A percentile compares a stretch with the other conserved stretches of the same genome.
Evolutionary conservation across 257 asterid species (phyloP).

Genomic region (Thymus quinquecostatus): DNA sequence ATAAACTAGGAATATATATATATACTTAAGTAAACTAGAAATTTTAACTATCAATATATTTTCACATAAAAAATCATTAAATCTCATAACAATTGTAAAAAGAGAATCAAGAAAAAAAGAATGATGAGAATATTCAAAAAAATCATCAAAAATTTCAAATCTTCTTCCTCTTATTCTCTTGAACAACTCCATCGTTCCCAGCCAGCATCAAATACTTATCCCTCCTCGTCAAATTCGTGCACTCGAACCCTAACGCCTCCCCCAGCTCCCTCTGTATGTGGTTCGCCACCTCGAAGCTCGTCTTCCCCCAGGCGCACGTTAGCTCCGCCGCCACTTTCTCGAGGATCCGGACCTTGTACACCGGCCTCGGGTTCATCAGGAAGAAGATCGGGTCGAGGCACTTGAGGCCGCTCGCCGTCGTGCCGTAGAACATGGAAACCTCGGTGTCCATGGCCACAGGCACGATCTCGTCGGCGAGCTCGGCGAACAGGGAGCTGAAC

Average conservation of each 20-base stretch:
- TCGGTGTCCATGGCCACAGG: slow-evolving; percentile 83
- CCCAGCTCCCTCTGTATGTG: slow-evolving; percentile 69
- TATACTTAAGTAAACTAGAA: not conserved
- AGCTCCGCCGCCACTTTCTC: slow-evolving; percentile 62
- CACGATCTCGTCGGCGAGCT: slow-evolving; percentile 73
- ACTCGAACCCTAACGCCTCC: slow-evolving; percentile 80
- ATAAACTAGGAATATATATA: too few species aligned
- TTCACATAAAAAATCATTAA: not conserved
- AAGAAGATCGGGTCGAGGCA: slow-evolving; percentile 87
- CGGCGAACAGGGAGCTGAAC: slow-evolving; percentile 89
- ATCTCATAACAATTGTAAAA: not conserved
- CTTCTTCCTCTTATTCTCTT: slow-evolving; percentile 26
- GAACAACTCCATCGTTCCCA: slow-evolving; percentile 86
- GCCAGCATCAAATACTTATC: slow-evolving; percentile 95
- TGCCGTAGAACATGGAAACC: slow-evolving; percentile 87
- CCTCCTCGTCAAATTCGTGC: slow-evolving; percentile 76
- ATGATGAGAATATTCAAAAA: not conserved
- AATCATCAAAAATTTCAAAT: not conserved
- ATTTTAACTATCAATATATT: not conserved
- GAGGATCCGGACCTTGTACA: slow-evolving; percentile 50
- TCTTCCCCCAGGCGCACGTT: slow-evolving; percentile 75
- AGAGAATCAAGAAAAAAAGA: not conserved
- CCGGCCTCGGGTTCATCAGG: slow-evolving; percentile 80
- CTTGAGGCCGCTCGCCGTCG: slow-evolving; percentile 90
- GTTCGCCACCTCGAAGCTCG: slow-evolving; percentile 85